Evolutionary conservation across 306 rosid genomes (phyloP).

Genomic region (Abrus pulchellus): DNA sequence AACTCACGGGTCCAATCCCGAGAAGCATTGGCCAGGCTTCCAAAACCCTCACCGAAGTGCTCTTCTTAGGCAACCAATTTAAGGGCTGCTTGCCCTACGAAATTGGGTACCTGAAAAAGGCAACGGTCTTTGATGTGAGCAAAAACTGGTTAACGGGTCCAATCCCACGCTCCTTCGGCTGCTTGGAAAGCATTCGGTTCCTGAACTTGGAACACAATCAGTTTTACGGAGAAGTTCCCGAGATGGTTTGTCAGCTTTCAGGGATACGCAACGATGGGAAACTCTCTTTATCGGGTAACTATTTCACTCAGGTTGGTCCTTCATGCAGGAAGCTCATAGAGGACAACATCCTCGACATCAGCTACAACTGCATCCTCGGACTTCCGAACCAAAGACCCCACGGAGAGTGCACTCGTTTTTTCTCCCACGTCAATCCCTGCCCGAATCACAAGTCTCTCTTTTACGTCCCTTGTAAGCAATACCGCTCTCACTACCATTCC

Average conservation of each 20-base stretch:
- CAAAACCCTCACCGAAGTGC: constrained; percentile 61
- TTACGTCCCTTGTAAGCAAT: constrained; percentile 54
- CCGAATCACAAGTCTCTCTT: constrained; percentile 31
- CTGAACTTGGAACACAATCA: constrained; percentile 56
- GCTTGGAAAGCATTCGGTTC: constrained; percentile 51
- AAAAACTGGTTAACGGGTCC: constrained; percentile 60
- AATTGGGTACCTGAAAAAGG: constrained; percentile 60
- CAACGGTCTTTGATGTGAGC: constrained; percentile 65
- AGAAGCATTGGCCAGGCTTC: constrained; percentile 56
- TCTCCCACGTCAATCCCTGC: constrained; percentile 36
- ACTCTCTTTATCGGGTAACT: constrained; percentile 55
- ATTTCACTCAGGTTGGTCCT: constrained; percentile 66
- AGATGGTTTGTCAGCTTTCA: constrained; percentile 60
- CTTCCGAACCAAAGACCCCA: constrained; percentile 57
- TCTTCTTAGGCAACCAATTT: constrained; percentile 60
- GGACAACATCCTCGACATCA: constrained; percentile 41
- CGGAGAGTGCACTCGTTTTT: constrained; percentile 44
- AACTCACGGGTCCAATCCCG: constrained; percentile 68
- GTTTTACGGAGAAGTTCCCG: constrained; percentile 65
- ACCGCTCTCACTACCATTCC: not conserved
- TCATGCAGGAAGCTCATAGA: constrained; percentile 52
- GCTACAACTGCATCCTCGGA: constrained; percentile 60
- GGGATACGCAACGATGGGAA: constrained; percentile 10
- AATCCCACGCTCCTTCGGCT: constrained; percentile 69
- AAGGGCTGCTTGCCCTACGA: constrained; percentile 70